phyloP scores from a whole-genome alignment of 2,329 filamentous ascomycete genomes.

The Sodiomyces alkalinus region DNA sequence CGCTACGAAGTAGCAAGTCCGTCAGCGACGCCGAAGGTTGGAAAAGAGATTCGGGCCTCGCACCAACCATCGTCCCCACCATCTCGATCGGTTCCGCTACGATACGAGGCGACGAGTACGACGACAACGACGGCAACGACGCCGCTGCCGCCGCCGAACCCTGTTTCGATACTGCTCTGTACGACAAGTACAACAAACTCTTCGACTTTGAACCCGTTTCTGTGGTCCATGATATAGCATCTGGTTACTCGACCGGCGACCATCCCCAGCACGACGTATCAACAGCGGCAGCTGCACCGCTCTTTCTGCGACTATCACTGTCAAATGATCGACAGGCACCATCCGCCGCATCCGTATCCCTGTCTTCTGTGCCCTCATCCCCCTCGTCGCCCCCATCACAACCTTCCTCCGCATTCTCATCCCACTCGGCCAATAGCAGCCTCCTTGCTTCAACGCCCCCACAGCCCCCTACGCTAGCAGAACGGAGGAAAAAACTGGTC shows the following conservation, averaged over 20 bases:
- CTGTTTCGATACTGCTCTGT: no score
- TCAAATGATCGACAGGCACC: not conserved
- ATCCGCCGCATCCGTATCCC: no score
- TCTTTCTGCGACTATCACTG: no score
- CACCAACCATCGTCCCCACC: slow-evolving; percentile 29
- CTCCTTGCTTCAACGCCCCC: no score
- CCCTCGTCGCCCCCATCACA: slow-evolving; percentile 2
- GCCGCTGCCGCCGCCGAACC: slow-evolving; percentile 4
- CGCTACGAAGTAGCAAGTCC: slow-evolving; percentile 22
- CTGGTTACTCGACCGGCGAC: slow-evolving; percentile 13
- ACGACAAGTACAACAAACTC: slow-evolving; percentile 1
- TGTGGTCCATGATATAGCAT: slow-evolving; percentile 13
- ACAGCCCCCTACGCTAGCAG: no score
- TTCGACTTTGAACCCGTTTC: slow-evolving; percentile 6
- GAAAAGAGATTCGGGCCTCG: slow-evolving; percentile 41
- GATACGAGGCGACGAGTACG: slow-evolving; percentile 24
- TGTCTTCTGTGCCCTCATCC: no score
- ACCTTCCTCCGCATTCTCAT: no score
- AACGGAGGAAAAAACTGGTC: no score
- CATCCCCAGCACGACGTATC: slow-evolving; percentile 4
- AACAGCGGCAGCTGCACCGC: slow-evolving; percentile 1
- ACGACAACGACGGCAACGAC: slow-evolving; percentile 21
- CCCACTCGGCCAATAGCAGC: no score
- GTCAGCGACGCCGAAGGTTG: slow-evolving; percentile 20
- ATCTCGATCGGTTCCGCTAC: no score